A percentile compares a stretch with the other conserved stretches of the same genome.
phyloP scores from a whole-genome alignment of 2,329 filamentous ascomycete species.

The Penicillium sp. region DNA sequence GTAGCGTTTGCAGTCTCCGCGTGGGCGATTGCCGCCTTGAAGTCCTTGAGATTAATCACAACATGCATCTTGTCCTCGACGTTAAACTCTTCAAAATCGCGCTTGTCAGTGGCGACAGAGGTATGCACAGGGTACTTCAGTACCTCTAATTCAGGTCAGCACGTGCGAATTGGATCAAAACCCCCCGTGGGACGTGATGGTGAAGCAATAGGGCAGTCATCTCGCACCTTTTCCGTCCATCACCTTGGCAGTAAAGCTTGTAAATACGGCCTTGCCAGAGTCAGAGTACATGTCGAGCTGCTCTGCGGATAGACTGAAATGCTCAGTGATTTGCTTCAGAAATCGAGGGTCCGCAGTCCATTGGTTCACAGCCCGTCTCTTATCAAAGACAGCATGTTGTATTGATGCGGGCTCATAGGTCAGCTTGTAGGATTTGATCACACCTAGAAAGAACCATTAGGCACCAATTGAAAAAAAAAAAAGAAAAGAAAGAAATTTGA shows the following conservation, averaged over 20 bases:
- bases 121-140: slow-evolving; percentile 61
- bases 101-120: slow-evolving; percentile 55
- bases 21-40: slow-evolving; percentile 58
- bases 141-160: slow-evolving; percentile 42
- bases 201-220: not conserved
- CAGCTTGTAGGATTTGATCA: slow-evolving; percentile 60
- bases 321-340: slow-evolving; percentile 57
- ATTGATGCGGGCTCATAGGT: slow-evolving; percentile 58
- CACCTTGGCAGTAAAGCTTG: slow-evolving; percentile 61
- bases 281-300: slow-evolving; percentile 58
- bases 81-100: slow-evolving; percentile 56
- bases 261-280: slow-evolving; percentile 54
- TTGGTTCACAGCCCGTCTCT: slow-evolving; percentile 48
- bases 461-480: slow-evolving; percentile 1
- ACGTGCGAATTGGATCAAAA: not conserved
- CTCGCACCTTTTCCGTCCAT: slow-evolving; percentile 51
- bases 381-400: slow-evolving; percentile 60
- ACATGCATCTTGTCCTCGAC: slow-evolving; percentile 57
- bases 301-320: slow-evolving; percentile 59
- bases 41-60: slow-evolving; percentile 60
- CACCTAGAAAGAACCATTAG: slow-evolving; percentile 37
- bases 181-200: too few species aligned
- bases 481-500: too few species aligned
- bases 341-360: slow-evolving; percentile 55
- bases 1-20: slow-evolving; percentile 53